These are phyloP conservation scores for Cladosporium colombiae DNA, from an alignment of 2,329 filamentous ascomycete species.

Conservation along the genomic window DNA sequence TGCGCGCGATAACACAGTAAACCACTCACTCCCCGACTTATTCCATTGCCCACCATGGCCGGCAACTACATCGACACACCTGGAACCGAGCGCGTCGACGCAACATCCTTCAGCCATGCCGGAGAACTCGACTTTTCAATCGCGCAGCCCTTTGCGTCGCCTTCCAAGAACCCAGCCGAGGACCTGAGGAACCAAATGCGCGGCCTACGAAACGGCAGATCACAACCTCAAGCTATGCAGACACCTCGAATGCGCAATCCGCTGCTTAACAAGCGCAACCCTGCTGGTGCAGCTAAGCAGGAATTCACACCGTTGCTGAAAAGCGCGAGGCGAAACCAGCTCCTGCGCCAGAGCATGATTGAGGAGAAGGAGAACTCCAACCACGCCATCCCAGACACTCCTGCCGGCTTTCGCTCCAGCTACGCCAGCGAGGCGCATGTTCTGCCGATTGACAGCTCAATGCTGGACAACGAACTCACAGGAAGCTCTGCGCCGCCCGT, in stretches of 20 bases:
- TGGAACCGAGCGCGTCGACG: constrained; percentile 79
- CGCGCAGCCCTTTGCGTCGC: constrained; percentile 83
- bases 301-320: constrained; percentile 97
- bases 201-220: constrained; percentile 61
- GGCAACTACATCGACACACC: constrained; percentile 73
- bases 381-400: constrained; percentile 60
- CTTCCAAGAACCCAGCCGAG: constrained; percentile 66
- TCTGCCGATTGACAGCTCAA: constrained; percentile 73
- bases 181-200: constrained; percentile 73
- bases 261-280: constrained; percentile 67
- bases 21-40: not conserved
- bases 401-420: constrained; percentile 62
- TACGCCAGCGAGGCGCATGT: constrained; percentile 66
- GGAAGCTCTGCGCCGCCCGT: constrained; percentile 60
- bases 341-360: constrained; percentile 38
- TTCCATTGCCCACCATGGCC: constrained; percentile 40
- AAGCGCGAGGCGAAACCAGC: constrained; percentile 71
- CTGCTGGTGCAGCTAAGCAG: constrained; percentile 51
- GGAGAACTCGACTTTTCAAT: constrained; percentile 81
- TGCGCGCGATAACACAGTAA: not conserved
- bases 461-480: constrained; percentile 63
- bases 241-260: constrained; percentile 76
- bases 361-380: constrained; percentile 44
- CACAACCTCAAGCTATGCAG: constrained; percentile 30
- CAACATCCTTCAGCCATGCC: constrained; percentile 70